Conservation (phyloP, 2,329 filamentous ascomycete species). For the Hymenoscyphus salicellus region DNA sequence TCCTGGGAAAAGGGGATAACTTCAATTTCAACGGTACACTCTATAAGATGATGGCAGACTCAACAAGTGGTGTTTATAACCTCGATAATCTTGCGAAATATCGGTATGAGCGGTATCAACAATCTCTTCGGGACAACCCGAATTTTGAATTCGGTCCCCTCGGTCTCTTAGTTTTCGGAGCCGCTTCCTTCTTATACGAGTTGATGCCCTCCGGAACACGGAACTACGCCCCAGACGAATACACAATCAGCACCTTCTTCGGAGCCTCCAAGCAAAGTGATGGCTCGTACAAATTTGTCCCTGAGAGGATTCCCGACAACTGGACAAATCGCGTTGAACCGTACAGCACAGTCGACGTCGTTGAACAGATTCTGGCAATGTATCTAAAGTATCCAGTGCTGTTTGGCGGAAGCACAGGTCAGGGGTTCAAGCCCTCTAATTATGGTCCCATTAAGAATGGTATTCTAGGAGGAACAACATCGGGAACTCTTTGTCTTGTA, state of each 20-base stretch:
- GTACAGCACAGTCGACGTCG: constrained; percentile 38
- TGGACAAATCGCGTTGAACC: constrained; percentile 26
- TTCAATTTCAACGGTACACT: constrained; percentile 35
- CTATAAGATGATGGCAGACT: constrained; percentile 29
- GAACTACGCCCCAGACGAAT: constrained; percentile 29
- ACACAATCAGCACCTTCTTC: constrained; percentile 36
- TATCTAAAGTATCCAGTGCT: constrained; percentile 44
- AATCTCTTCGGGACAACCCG: constrained; percentile 26
- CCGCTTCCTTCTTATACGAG: constrained; percentile 28
- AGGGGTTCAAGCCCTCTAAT: constrained; percentile 39
- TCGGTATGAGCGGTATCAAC: constrained; percentile 35
- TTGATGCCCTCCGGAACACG: constrained; percentile 25
- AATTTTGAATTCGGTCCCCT: constrained; percentile 31
- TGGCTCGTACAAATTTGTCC: constrained; percentile 36
- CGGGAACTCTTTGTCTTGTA: constrained; percentile 40
- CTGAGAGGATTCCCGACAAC: constrained; percentile 27
- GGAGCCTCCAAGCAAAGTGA: constrained; percentile 40
- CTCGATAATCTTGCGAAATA: constrained; percentile 26
- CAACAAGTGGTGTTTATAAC: constrained; percentile 38
- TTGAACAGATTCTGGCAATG: constrained; percentile 40
- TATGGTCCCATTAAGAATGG: constrained; percentile 41
- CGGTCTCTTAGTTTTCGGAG: constrained; percentile 28
- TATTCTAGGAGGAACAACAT: constrained; percentile 32
- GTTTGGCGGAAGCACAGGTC: constrained; percentile 43
- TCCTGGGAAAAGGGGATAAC: constrained; percentile 22